A percentile compares a stretch with the other conserved stretches of the same genome.
Evolutionary conservation across 495 filamentous ascomycete species (phyloP).

Genomic region (Penicillium subrubescens): DNA sequence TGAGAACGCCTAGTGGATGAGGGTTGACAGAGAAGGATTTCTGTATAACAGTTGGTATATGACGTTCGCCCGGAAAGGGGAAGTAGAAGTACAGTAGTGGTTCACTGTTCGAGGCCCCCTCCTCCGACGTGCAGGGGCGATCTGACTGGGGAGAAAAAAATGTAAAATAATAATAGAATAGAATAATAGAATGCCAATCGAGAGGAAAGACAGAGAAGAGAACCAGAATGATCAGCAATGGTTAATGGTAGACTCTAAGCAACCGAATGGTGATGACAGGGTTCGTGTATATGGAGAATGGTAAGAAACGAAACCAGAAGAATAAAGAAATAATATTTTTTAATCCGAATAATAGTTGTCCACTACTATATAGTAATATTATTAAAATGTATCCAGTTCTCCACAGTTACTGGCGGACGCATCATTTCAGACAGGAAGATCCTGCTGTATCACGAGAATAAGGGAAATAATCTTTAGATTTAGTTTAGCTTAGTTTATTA

Average conservation of each 20-base stretch:
- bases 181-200: background rate
- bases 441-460: conserved; percentile 1
- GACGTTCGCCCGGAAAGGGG: conserved; percentile 22
- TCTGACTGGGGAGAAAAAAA: conserved; percentile 10
- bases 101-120: conserved; percentile 24
- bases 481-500: background rate
- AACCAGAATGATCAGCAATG: too few species aligned
- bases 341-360: background rate
- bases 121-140: conserved; percentile 26
- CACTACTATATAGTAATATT: background rate
- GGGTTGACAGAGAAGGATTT: background rate
- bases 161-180: background rate
- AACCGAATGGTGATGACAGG: background rate
- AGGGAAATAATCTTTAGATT: background rate
- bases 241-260: too few species aligned
- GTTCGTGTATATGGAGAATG: background rate
- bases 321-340: background rate
- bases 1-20: background rate
- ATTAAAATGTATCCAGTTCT: background rate
- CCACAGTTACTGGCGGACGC: conserved; percentile 20
- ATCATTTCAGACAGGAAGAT: conserved; percentile 20
- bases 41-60: conserved; percentile 8
- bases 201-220: too few species aligned
- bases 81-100: conserved; percentile 1
- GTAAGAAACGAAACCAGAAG: background rate